A percentile compares a stretch with the other conserved stretches of the same genome.
Conservation (phyloP, 352 stramenopile genomes). For the Globisporangium cederbergense region DNA sequence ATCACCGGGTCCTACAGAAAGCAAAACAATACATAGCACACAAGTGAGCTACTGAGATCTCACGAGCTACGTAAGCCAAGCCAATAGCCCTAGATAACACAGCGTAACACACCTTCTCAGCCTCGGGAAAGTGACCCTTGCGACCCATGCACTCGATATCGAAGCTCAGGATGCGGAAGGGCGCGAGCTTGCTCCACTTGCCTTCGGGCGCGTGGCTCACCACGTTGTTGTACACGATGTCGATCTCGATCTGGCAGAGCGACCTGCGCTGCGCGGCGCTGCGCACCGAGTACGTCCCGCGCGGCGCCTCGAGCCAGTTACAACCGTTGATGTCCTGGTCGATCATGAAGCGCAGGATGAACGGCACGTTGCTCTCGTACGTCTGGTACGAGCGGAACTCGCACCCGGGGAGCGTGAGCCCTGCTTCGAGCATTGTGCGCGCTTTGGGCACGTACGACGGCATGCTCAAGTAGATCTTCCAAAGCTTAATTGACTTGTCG, state of each 20-base stretch:
- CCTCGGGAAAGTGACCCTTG: conserved; percentile 94
- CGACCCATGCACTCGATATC: conserved; percentile 99
- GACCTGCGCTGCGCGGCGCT: conserved; percentile 73
- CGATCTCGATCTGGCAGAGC: conserved; percentile 94
- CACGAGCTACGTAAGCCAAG: background rate
- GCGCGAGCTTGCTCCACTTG: conserved; percentile 96
- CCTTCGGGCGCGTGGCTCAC: conserved; percentile 92
- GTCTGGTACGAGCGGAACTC: conserved; percentile 82
- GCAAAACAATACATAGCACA: background rate
- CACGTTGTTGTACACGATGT: conserved; percentile 98
- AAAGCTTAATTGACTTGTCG: conserved; percentile 59
- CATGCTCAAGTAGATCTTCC: conserved; percentile 94
- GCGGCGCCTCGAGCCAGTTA: conserved; percentile 96
- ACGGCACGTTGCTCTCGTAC: conserved; percentile 99
- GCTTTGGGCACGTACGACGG: conserved; percentile 94
- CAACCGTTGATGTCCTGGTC: conserved; percentile 96
- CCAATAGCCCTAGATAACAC: background rate
- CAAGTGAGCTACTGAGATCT: background rate
- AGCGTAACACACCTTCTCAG: conserved; percentile 39
- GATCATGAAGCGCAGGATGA: conserved; percentile 99
- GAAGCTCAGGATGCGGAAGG: conserved; percentile 97
- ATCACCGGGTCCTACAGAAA: conserved; percentile 97
- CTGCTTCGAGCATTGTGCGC: conserved; percentile 86
- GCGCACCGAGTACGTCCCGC: conserved; percentile 90
- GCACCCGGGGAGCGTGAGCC: conserved; percentile 67